phyloP scores from a whole-genome alignment of 2,329 filamentous ascomycete genomes.

The Fusarium tuaranense region DNA sequence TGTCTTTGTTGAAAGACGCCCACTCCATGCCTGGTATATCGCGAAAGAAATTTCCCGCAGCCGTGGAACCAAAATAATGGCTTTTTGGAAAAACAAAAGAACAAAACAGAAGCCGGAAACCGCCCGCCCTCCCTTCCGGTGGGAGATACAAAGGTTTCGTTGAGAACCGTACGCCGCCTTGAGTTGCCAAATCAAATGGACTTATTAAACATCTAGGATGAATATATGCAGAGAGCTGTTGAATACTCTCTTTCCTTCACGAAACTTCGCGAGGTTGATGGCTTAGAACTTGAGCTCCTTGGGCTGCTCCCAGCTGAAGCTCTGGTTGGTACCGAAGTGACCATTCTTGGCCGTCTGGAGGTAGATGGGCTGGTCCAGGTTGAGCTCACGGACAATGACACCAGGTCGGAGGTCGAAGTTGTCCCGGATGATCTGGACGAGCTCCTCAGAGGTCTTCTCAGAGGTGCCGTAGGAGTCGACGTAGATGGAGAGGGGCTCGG shows the following conservation, averaged over 20 bases:
- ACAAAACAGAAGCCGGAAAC: conserved; percentile 52
- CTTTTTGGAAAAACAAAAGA: conserved; percentile 39
- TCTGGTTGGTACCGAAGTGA: conserved; percentile 97
- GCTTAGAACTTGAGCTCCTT: conserved; percentile 92
- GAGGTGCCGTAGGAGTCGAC: conserved; percentile 98
- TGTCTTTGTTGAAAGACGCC: conserved; percentile 63
- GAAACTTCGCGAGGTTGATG: conserved; percentile 25
- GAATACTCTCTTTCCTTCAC: conserved; percentile 52
- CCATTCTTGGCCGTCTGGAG: conserved; percentile 99
- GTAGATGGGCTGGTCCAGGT: conserved; percentile 97
- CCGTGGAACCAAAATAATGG: conserved; percentile 42
- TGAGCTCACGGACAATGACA: conserved; percentile 98
- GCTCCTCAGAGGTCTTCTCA: conserved; percentile 87
- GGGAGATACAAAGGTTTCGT: conserved; percentile 57
- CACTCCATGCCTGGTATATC: conserved; percentile 52
- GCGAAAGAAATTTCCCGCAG: conserved; percentile 45
- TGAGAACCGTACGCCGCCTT: conserved; percentile 60
- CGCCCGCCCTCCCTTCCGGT: conserved; percentile 49
- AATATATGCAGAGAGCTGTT: conserved; percentile 53
- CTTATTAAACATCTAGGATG: conserved; percentile 53
- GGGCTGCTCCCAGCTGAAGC: conserved; percentile 98
- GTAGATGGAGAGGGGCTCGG: conserved; percentile 97
- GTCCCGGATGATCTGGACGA: conserved; percentile 91
- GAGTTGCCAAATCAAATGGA: conserved; percentile 52
- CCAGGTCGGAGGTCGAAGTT: conserved; percentile 99